Conservation (phyloP, 169 alveolate genomes). For the Cyclospora cayetanensis region DNA sequence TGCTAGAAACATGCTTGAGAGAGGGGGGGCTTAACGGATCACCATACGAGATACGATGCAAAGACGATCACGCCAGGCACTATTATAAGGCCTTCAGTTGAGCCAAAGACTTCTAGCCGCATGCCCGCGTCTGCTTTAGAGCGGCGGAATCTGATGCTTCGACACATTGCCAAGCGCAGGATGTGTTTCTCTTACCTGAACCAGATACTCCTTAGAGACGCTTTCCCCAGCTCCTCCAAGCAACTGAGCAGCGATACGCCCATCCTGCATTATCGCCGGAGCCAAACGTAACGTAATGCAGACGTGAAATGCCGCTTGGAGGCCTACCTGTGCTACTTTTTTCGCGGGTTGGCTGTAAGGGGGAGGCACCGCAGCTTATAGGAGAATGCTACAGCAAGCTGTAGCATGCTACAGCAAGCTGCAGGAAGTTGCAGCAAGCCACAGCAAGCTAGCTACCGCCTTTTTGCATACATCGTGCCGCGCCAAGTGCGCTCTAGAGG, state of each 20-base stretch:
- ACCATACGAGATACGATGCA: neutral
- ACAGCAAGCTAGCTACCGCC: too few species aligned
- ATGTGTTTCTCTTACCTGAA: slow-evolving; percentile 54
- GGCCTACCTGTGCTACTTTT: too few species aligned
- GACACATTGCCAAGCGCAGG: too few species aligned
- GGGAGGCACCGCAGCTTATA: too few species aligned
- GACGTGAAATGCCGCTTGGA: too few species aligned
- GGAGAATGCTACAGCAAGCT: too few species aligned
- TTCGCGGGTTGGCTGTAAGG: too few species aligned
- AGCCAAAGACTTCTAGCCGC: neutral
- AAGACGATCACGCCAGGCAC: neutral
- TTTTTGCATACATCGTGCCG: too few species aligned
- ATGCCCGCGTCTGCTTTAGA: neutral
- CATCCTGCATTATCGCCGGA: neutral
- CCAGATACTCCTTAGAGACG: slow-evolving; percentile 18
- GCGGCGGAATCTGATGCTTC: too few species aligned
- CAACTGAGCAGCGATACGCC: slow-evolving; percentile 55
- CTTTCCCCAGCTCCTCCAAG: neutral
- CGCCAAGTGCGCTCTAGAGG: too few species aligned
- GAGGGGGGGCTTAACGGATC: neutral
- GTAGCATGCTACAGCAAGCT: too few species aligned
- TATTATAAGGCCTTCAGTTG: neutral
- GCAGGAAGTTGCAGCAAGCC: too few species aligned
- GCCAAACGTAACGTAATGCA: neutral
- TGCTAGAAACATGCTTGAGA: neutral